These are phyloP conservation scores for Eutrema salsugineum DNA, from an alignment of 441 rosid species.

Conservation along the genomic window DNA sequence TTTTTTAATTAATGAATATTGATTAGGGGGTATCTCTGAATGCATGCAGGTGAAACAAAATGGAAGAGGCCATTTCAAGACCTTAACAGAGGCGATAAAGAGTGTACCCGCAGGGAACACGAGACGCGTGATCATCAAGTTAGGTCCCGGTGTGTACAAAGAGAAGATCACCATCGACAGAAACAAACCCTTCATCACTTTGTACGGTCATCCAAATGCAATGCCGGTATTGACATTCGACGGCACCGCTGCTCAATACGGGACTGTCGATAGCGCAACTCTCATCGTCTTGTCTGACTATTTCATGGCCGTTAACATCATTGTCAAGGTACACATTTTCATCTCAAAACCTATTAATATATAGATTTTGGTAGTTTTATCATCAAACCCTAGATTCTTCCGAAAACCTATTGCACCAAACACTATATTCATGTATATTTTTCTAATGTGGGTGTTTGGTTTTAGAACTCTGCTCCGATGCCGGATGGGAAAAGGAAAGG, in stretches of 20 bases:
- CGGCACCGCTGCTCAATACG: conserved; percentile 46
- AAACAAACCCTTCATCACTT: conserved; percentile 27
- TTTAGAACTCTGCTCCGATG: conserved; percentile 55
- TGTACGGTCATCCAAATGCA: conserved; percentile 16
- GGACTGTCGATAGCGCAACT: conserved; percentile 67
- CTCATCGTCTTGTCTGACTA: conserved; percentile 48
- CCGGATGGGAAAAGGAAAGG: conserved; percentile 43
- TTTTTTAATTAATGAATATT: not conserved
- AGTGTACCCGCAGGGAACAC: conserved; percentile 20
- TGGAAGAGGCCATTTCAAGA: conserved; percentile 24
- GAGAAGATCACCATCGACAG: conserved; percentile 30
- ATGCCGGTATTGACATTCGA: conserved; percentile 39
- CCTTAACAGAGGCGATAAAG: conserved; percentile 21
- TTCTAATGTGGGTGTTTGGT: not conserved
- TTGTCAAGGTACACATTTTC: conserved; percentile 35
- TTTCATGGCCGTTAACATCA: conserved; percentile 55
- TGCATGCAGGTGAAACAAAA: conserved; percentile 21
- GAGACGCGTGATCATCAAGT: conserved; percentile 22
- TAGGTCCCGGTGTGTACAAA: conserved; percentile 25
- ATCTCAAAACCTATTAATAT: not conserved
- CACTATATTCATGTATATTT: no score
- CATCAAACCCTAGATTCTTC: not conserved
- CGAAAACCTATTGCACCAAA: no score
- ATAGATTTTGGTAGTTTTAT: not conserved
- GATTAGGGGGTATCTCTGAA: not conserved